Evolutionary conservation across 176 grass and related monocot species (phyloP).

Genomic region (Neostapfia colusana): DNA sequence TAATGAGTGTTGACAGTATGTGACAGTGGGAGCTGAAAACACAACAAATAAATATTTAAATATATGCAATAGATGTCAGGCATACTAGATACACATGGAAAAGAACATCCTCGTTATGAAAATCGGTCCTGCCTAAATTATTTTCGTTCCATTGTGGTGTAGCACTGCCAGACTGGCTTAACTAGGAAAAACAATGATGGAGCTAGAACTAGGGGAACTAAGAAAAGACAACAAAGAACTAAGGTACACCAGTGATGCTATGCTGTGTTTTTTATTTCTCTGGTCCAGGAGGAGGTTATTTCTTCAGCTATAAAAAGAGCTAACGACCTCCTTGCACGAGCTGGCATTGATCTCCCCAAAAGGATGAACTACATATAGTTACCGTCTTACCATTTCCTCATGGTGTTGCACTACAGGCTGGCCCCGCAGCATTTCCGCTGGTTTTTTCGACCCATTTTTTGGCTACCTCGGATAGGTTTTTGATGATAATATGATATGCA

Average conservation of each 20-base stretch:
- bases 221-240: not conserved
- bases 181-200: not conserved
- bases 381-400: not conserved
- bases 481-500: not conserved
- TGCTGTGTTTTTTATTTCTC: not conserved
- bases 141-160: not conserved
- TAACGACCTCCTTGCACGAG: conserved; percentile 20
- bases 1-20: not conserved
- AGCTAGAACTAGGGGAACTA: not conserved
- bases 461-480: not conserved
- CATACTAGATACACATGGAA: not conserved
- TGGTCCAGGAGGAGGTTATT: conserved; percentile 40
- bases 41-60: not conserved
- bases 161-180: not conserved
- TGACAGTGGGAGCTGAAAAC: not conserved
- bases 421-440: not conserved
- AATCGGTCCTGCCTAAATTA: not conserved
- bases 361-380: conserved; percentile 45
- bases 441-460: not conserved
- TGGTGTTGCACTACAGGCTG: not conserved
- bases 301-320: conserved; percentile 39
- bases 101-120: not conserved
- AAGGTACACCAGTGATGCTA: not conserved
- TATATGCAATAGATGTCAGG: not conserved
- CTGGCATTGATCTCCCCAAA: conserved; percentile 43